Evolutionary conservation across 1,284 basidiomycete genomes (phyloP).

Genomic region (Albatrellus sp.): DNA sequence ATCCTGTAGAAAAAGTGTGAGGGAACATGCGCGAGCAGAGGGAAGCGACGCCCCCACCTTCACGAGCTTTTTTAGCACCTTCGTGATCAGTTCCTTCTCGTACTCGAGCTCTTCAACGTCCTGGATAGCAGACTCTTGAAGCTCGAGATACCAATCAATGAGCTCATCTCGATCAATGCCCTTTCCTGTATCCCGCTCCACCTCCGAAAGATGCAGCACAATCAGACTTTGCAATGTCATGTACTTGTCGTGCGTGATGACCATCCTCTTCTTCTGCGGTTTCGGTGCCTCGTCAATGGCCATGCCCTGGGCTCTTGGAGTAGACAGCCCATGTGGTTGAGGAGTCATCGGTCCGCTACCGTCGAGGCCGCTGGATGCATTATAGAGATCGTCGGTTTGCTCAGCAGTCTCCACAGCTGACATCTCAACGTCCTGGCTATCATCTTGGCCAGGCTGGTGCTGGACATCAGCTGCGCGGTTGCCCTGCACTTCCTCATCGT

Average conservation of each 20-base stretch:
- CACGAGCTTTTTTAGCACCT: conserved; percentile 82
- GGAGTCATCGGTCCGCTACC: not conserved
- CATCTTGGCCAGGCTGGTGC: conserved; percentile 24
- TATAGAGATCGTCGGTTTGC: conserved; percentile 40
- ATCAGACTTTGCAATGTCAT: conserved; percentile 84
- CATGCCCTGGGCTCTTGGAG: conserved; percentile 15
- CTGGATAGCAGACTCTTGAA: conserved; percentile 74
- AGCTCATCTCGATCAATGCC: conserved; percentile 85
- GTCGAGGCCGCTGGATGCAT: conserved; percentile 25
- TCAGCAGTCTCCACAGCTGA: conserved; percentile 47
- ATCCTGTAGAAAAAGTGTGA: conserved; percentile 39
- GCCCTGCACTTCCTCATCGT: conserved; percentile 76
- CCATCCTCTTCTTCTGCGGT: conserved; percentile 62
- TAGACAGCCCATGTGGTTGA: conserved; percentile 16
- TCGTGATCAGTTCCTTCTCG: conserved; percentile 82
- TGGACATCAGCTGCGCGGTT: conserved; percentile 28
- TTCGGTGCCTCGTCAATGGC: conserved; percentile 7
- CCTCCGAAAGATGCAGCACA: conserved; percentile 70
- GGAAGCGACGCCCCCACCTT: conserved; percentile 48
- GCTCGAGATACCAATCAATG: conserved; percentile 94
- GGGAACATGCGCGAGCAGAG: not conserved
- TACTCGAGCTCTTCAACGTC: conserved; percentile 86
- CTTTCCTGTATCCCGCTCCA: conserved; percentile 65
- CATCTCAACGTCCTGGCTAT: conserved; percentile 55
- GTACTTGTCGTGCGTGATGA: conserved; percentile 94